phyloP scores from a whole-genome alignment of 768 basidiomycete species.

The Tephrocybe sp. region DNA sequence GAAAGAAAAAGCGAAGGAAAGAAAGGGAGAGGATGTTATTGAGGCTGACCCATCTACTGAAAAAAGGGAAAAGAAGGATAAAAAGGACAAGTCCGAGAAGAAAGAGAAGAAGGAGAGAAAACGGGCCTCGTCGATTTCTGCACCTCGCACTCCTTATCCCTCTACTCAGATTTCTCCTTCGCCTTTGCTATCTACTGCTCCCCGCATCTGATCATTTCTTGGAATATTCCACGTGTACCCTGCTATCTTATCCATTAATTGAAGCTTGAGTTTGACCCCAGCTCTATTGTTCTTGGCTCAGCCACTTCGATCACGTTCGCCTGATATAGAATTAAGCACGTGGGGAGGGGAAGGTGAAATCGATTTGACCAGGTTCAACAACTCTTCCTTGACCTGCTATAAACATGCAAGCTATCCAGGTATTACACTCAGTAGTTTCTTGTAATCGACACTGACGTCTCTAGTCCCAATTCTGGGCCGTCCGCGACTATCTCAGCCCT shows the following conservation, averaged over 20 bases:
- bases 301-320: not conserved
- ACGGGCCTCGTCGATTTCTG: slow-evolving; percentile 15
- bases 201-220: not conserved
- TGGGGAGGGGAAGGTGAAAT: slow-evolving; percentile 27
- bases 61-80: slow-evolving; percentile 20
- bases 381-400: slow-evolving; percentile 16
- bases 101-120: slow-evolving; percentile 21
- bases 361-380: slow-evolving; percentile 24
- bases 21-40: slow-evolving; percentile 13
- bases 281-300: not conserved
- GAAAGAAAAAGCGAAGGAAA: not conserved
- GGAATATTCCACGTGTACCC: not conserved
- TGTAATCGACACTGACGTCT: not conserved
- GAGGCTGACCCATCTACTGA: slow-evolving; percentile 16
- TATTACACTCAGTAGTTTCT: slow-evolving; percentile 10
- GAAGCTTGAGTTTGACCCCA: too few relatives aligned
- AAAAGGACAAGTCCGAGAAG: slow-evolving; percentile 25
- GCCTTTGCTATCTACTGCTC: not conserved
- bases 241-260: too few relatives aligned
- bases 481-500: slow-evolving; percentile 92
- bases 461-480: slow-evolving; percentile 27
- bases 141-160: not conserved
- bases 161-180: not conserved
- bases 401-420: slow-evolving; percentile 44
- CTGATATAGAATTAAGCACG: slow-evolving; percentile 26